Percentiles rank a stretch among this genome's conserved stretches.
phyloP scores from a whole-genome alignment of 106 monocot species.

The Allium cepa region DNA sequence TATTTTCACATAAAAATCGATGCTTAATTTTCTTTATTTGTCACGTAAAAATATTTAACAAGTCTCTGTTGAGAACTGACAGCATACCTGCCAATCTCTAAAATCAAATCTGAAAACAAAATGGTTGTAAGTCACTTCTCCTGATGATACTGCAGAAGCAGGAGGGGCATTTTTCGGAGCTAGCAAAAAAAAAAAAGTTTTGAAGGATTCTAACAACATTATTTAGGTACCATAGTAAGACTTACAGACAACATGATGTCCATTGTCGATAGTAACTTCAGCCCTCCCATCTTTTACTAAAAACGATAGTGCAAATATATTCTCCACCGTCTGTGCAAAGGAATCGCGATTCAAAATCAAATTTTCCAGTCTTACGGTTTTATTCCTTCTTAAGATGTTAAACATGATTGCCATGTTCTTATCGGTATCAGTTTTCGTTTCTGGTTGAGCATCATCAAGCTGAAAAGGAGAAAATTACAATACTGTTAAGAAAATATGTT shows the following conservation, averaged over 20 bases:
- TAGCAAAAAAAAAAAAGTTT: slow-evolving; percentile 15
- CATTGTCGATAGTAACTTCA: slow-evolving; percentile 39
- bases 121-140: slow-evolving; percentile 64
- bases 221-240: neutral
- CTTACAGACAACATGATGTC: slow-evolving; percentile 65
- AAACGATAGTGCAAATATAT: slow-evolving; percentile 77
- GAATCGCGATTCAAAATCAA: slow-evolving; percentile 54
- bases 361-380: slow-evolving; percentile 43
- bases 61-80: neutral
- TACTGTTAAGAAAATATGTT: neutral
- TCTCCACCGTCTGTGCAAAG: slow-evolving; percentile 88
- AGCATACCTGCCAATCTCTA: slow-evolving; percentile 84
- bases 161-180: slow-evolving; percentile 81
- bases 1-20: no score
- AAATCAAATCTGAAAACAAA: slow-evolving; percentile 93
- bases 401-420: slow-evolving; percentile 79
- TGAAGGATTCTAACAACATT: neutral
- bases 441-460: slow-evolving; percentile 34
- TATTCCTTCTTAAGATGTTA: slow-evolving; percentile 57
- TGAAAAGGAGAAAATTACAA: slow-evolving; percentile 11
- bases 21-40: no score
- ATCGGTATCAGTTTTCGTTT: slow-evolving; percentile 64
- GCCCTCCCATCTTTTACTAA: slow-evolving; percentile 82
- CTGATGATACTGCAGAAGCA: slow-evolving; percentile 59
- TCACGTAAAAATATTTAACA: no score